These are phyloP conservation scores for Metschnikowia arizonensis DNA, from an alignment of 805 yeast genomes.

Conservation along the genomic window DNA sequence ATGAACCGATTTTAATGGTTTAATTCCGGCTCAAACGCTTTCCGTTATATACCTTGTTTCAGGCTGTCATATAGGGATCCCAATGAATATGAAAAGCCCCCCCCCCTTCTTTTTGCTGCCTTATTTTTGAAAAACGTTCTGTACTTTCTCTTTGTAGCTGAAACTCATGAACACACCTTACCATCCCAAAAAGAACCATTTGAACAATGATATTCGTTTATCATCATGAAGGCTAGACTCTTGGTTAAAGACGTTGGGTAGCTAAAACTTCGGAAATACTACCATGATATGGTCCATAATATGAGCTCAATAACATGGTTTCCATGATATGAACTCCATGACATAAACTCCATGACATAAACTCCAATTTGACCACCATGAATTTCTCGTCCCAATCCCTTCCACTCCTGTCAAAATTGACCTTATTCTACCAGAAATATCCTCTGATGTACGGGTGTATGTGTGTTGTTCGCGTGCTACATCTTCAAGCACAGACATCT, in stretches of 20 bases:
- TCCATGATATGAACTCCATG: no score
- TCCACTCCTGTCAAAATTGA: not conserved
- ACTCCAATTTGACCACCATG: no score
- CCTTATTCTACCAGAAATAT: not conserved
- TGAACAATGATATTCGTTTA: no score
- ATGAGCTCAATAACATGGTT: no score
- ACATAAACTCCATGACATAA: no score
- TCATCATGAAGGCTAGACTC: no score
- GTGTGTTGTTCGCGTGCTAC: not conserved
- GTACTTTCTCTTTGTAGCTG: not conserved
- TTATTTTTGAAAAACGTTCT: not conserved
- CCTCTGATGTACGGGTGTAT: constrained; percentile 3
- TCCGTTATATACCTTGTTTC: not conserved
- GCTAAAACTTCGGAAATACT: no score
- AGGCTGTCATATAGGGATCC: not conserved
- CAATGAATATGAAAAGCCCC: not conserved
- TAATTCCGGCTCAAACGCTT: not conserved
- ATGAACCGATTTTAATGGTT: not conserved
- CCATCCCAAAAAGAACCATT: not conserved
- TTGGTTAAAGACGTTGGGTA: no score
- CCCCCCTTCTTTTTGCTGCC: not conserved
- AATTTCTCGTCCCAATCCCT: not conserved
- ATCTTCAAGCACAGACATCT: not conserved
- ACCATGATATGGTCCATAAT: no score
- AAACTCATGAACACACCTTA: not conserved